Evolutionary conservation across 2,329 filamentous ascomycete genomes (phyloP), one percentile per base, ranked within the genome.

Genomic region (Nigrospora oryzae): DNA sequence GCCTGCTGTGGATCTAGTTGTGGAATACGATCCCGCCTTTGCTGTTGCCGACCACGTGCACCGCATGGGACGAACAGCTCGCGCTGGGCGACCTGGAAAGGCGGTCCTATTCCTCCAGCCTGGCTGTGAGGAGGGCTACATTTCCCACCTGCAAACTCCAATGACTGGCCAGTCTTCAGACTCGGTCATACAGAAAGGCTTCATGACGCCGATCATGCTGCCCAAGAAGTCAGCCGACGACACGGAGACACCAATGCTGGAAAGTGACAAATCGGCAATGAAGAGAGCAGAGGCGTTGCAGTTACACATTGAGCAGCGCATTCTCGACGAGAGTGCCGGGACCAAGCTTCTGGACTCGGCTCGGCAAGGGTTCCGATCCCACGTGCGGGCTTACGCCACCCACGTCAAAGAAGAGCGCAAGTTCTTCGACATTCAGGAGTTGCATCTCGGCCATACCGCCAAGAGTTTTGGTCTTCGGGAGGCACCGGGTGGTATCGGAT

Each of bases 21-120:
- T 98, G 46, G 93, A 98, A 63, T 97, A 95, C 61, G 93, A 98
- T 60, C 90, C 93, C 0, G 88, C 93, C 3, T 97, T 97, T 66
- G 89, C 86, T 60, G 83, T 89, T 19, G 86, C 90, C 49, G 93
- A 98, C 63, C 93, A 98, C 63, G 77, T 96, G 8, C 93, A 98
- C 67, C 84, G 93, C 45, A 88, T 97, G 45, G 93, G 93, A 44
- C 86, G 93, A 63, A 98, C 93, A 11, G 93, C 93, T 4, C 87
- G 93, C 72, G 88, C 94, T 1, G 93, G 93, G 14, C 84, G 87
- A 6, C 79, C 91, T 11, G 93, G 93, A 28, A 83, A 90, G 45
- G 89, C 93, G 1, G 75, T 87, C 11, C 81, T 97, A 19, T 97
- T 97, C 71, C 78, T 98, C 13, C 81, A 90, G 47, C 93, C 93